A percentile compares a stretch with the other conserved stretches of the same genome.
Conservation (phyloP, 2,329 filamentous ascomycete species). For the Aschersonia sp. region DNA sequence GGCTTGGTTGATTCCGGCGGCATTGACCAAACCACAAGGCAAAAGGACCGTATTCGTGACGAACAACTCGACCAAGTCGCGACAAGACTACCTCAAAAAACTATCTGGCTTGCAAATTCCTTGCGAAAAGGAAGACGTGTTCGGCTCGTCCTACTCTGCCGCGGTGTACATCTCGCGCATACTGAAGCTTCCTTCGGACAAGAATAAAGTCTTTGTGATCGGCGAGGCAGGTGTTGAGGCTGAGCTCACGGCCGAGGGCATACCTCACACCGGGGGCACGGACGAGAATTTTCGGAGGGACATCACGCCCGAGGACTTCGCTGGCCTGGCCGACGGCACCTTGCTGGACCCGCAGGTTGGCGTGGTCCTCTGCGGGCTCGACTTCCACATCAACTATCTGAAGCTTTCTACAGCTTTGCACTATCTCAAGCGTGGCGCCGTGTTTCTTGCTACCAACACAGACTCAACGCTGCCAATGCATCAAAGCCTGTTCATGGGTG, state of each 20-base stretch:
- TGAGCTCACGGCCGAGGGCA: constrained; percentile 66
- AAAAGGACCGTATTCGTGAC: constrained; percentile 94
- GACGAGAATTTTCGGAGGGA: constrained; percentile 66
- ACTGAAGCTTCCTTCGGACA: constrained; percentile 59
- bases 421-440: constrained; percentile 69
- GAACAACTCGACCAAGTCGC: constrained; percentile 97
- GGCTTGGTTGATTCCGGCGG: too few species aligned
- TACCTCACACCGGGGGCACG: constrained; percentile 76
- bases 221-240: constrained; percentile 86
- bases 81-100: constrained; percentile 85
- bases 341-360: constrained; percentile 78
- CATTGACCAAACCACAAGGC: constrained; percentile 25
- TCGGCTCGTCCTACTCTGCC: constrained; percentile 88
- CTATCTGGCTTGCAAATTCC: constrained; percentile 71
- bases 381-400: constrained; percentile 91
- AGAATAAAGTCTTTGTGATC: constrained; percentile 88
- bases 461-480: constrained; percentile 81
- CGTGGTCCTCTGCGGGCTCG: constrained; percentile 76
- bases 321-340: constrained; percentile 58
- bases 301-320: constrained; percentile 69
- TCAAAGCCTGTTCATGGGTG: constrained; percentile 78
- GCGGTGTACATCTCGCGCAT: constrained; percentile 94
- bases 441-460: constrained; percentile 85
- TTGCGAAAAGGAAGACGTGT: constrained; percentile 75
- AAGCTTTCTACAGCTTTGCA: constrained; percentile 77